These are phyloP conservation scores for Talaromyces pinophilus DNA, from an alignment of 2,329 filamentous ascomycete genomes.

Conservation along the genomic window DNA sequence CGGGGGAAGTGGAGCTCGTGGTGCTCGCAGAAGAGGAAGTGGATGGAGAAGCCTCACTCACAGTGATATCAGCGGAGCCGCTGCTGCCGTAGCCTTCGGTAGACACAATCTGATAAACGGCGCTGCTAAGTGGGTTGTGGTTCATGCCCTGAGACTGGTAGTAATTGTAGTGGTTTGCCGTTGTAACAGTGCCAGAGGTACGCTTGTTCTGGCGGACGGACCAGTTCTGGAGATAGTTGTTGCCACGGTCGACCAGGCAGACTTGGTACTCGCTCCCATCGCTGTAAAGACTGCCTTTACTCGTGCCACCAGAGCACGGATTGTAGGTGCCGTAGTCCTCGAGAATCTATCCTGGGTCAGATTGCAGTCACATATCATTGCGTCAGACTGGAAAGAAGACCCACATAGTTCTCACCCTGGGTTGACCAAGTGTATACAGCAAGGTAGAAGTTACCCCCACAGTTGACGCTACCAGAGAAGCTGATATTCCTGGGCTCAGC, in stretches of 20 bases:
- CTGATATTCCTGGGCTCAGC: neutral
- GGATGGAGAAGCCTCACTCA: neutral
- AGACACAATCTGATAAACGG: constrained; percentile 9
- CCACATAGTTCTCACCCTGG: constrained; percentile 1
- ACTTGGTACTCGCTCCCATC: constrained; percentile 9
- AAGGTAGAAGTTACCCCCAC: constrained; percentile 3
- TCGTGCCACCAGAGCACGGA: neutral
- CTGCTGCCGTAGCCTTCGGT: constrained; percentile 4
- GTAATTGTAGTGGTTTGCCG: constrained; percentile 8
- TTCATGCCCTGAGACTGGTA: constrained; percentile 3
- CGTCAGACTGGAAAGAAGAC: neutral
- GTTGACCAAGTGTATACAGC: constrained; percentile 10
- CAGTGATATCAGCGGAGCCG: constrained; percentile 3
- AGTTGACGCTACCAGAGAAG: constrained; percentile 5
- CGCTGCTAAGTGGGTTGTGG: neutral
- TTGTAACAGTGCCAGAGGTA: constrained; percentile 5
- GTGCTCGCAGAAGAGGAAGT: neutral
- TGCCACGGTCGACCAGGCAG: neutral
- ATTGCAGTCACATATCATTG: neutral
- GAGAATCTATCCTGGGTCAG: constrained; percentile 4
- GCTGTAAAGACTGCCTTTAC: neutral
- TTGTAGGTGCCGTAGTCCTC: constrained; percentile 12
- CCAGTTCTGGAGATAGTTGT: constrained; percentile 2
- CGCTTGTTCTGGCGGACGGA: constrained; percentile 9
- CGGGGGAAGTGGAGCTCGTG: neutral